Base-by-base conservation (phyloP, 148 eudicot genomes). In the Rhododendron kiyosumense region DNA sequence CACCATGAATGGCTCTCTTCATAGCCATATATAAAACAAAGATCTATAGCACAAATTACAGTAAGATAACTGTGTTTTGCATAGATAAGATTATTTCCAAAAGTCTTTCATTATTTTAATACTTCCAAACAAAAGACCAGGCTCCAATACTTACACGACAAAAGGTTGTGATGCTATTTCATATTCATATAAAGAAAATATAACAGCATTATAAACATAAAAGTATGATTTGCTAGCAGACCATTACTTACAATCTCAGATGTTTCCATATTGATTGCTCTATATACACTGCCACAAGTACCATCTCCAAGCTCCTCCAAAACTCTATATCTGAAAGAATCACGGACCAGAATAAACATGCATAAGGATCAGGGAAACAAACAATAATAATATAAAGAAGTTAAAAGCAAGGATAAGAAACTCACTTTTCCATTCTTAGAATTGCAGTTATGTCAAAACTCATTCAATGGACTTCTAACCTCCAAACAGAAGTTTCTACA, bases 251-350 rank as follows among this genome's bases (percentile, higher is more conserved):
- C 99, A 89, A 94, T 95, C 87, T 96, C 99, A 86, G 84, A 87
- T 80, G 91, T 91, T 91, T 94, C 98, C 81, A 84, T 88, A 87
- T 94, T 95, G 83, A 95, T 87, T 86, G 99, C 99, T 89, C 93
- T 94, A 90, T 93, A 96, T 85, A 96, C 99, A 92, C 89, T 93
- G 86, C 99, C 99, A 86, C 97, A 95, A 85, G 99, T 94, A 88
- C 99, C 99, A 88, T 95, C 95, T 82, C 99, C 99, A 87, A 96
- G 93, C 91, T 95, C 99, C 65, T 94, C 88, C 89, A 94, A 91
- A 75, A 93, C 74, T 89, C 88, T 93, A 89, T 94, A 96, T 85
- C 99, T 96, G 94, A 85, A 90, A 61, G 49, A 74, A 85, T 20
- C 85, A 78, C 36, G 63, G 49, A 82, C 76, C 89, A 84, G 69